Conservation (phyloP, 177 flowering plant species). For the Vitis hybrid region DNA sequence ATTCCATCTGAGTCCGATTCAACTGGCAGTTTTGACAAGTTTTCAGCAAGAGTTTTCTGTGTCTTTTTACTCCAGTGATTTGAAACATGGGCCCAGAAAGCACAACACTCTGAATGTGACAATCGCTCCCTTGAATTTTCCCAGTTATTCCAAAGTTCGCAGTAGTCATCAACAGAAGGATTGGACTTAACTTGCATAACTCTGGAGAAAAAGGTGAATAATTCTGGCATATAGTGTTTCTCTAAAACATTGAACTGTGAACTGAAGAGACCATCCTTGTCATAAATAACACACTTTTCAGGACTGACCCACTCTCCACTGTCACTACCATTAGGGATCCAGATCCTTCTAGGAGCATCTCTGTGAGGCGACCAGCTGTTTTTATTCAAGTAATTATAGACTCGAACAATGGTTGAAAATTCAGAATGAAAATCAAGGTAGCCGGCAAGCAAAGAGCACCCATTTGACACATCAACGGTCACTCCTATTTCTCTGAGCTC, state of each 20-base stretch:
- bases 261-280: conserved; percentile 45
- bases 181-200: conserved; percentile 29
- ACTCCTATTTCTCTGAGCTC: conserved; percentile 57
- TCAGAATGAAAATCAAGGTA: conserved; percentile 33
- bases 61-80: conserved; percentile 32
- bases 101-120: conserved; percentile 41
- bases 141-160: conserved; percentile 61
- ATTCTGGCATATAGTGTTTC: conserved; percentile 27
- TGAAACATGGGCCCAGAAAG: conserved; percentile 50
- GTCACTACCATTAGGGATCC: conserved; percentile 50
- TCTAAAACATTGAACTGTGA: conserved; percentile 36
- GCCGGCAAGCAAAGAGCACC: conserved; percentile 43
- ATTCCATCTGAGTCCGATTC: conserved; percentile 25
- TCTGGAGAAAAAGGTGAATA: conserved; percentile 37
- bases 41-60: conserved; percentile 22
- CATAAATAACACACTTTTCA: conserved; percentile 43
- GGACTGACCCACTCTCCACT: conserved; percentile 44
- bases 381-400: conserved; percentile 41
- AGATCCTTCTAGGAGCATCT: conserved; percentile 31
- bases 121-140: conserved; percentile 31
- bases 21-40: conserved; percentile 45
- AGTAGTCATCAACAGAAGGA: conserved; percentile 54
- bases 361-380: conserved; percentile 38
- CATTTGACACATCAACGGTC: conserved; percentile 22
- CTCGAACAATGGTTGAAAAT: conserved; percentile 30